Conservation (phyloP, 1,284 basidiomycete species). For the Fomitopsis palustris region DNA sequence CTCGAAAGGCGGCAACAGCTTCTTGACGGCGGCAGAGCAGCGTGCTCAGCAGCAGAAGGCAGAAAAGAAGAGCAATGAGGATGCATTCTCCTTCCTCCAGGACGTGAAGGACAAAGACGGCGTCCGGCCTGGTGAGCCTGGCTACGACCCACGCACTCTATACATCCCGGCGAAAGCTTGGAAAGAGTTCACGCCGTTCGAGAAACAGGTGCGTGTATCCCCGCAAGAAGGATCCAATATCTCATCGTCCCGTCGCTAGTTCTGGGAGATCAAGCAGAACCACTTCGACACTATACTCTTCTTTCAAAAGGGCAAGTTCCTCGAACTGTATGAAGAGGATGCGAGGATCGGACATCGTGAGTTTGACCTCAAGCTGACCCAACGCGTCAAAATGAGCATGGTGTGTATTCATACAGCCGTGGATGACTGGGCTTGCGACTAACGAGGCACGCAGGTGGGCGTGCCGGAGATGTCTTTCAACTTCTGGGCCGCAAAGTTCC, state of each 20-base stretch:
- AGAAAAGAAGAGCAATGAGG: slow-evolving; percentile 79
- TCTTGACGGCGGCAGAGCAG: slow-evolving; percentile 87
- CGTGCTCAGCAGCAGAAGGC: slow-evolving; percentile 74
- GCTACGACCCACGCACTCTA: slow-evolving; percentile 93
- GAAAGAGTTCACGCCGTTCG: slow-evolving; percentile 91
- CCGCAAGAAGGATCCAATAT: neutral
- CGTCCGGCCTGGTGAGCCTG: slow-evolving; percentile 72
- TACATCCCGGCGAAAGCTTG: slow-evolving; percentile 80
- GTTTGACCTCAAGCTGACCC: slow-evolving; percentile 90
- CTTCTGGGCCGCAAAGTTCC: slow-evolving; percentile 86
- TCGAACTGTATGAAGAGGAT: slow-evolving; percentile 92
- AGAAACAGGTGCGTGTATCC: slow-evolving; percentile 67
- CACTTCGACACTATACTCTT: slow-evolving; percentile 94
- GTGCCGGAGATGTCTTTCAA: slow-evolving; percentile 96
- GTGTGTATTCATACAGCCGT: slow-evolving; percentile 37
- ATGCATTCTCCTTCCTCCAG: slow-evolving; percentile 80
- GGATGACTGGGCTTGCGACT: neutral
- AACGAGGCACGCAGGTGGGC: slow-evolving; percentile 64
- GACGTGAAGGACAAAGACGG: slow-evolving; percentile 85
- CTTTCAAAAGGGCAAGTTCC: slow-evolving; percentile 87
- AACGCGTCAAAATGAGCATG: slow-evolving; percentile 98
- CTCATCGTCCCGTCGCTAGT: slow-evolving; percentile 39
- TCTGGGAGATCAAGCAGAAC: slow-evolving; percentile 97
- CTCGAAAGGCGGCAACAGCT: slow-evolving; percentile 35
- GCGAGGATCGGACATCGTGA: slow-evolving; percentile 87